Evolutionary conservation across 768 basidiomycete genomes (phyloP).

Genomic region (Collybia nuda): DNA sequence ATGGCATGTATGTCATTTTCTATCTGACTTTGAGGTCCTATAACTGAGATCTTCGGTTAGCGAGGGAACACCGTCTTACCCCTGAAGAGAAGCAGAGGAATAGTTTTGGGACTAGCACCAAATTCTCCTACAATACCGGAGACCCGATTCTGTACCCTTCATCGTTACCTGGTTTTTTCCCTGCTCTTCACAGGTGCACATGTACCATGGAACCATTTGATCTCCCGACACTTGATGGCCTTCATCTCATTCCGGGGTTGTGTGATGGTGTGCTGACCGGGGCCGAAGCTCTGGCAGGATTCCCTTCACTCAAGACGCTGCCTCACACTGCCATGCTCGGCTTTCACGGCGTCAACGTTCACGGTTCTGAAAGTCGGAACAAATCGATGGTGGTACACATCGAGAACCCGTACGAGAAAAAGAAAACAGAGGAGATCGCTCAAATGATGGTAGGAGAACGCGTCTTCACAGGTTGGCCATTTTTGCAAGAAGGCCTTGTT

Average conservation of each 20-base stretch:
- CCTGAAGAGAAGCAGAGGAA: conserved; percentile 78
- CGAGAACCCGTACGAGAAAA: conserved; percentile 67
- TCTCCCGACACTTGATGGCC: conserved; percentile 82
- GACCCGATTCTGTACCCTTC: conserved; percentile 80
- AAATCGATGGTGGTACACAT: conserved; percentile 93
- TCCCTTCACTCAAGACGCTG: conserved; percentile 92
- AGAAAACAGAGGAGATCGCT: conserved; percentile 74
- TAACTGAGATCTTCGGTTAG: conserved; percentile 33
- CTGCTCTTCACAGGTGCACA: conserved; percentile 75
- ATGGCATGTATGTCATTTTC: conserved; percentile 66
- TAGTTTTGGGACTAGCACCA: conserved; percentile 73
- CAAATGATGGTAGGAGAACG: conserved; percentile 71
- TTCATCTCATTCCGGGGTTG: conserved; percentile 84
- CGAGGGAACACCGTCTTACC: conserved; percentile 75
- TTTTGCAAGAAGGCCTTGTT: conserved; percentile 89
- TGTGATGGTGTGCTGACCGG: conserved; percentile 89
- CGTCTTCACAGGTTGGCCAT: conserved; percentile 89
- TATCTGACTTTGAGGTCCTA: neutral
- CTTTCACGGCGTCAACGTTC: conserved; percentile 90
- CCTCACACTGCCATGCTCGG: conserved; percentile 76
- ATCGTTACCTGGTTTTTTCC: conserved; percentile 94
- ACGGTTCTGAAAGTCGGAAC: conserved; percentile 86
- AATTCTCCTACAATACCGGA: conserved; percentile 67
- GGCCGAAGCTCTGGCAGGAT: conserved; percentile 85
- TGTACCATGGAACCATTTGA: conserved; percentile 84